Conservation (phyloP, 495 filamentous ascomycete genomes). For the Zalerion maritima region DNA sequence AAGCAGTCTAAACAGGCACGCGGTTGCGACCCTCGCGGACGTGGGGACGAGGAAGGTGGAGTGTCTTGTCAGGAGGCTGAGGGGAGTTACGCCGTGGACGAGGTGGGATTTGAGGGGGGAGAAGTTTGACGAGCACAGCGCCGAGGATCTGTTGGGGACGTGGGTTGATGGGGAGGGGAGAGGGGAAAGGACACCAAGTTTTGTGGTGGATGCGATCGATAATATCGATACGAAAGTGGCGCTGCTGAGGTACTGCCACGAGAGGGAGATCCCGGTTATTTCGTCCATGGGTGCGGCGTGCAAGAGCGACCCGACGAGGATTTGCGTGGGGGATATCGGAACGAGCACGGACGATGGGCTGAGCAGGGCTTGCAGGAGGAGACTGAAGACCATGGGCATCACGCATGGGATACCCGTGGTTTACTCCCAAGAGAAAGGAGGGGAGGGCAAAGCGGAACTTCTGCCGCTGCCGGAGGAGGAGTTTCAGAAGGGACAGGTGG, state of each 20-base stretch:
- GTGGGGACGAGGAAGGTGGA: slow-evolving; percentile 92
- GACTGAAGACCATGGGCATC: slow-evolving; percentile 68
- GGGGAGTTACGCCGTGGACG: slow-evolving; percentile 83
- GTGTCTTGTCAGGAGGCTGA: slow-evolving; percentile 58
- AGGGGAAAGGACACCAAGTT: slow-evolving; percentile 57
- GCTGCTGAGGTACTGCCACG: slow-evolving; percentile 73
- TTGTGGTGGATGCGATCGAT: slow-evolving; percentile 92
- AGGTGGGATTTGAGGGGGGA: slow-evolving; percentile 77
- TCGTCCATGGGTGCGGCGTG: slow-evolving; percentile 96
- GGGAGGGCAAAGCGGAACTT: slow-evolving; percentile 79
- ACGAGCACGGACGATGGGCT: slow-evolving; percentile 79
- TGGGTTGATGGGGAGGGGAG: slow-evolving; percentile 42
- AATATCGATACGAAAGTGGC: slow-evolving; percentile 96
- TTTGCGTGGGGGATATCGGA: slow-evolving; percentile 86
- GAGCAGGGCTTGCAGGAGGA: slow-evolving; percentile 66
- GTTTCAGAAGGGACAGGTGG: slow-evolving; percentile 72
- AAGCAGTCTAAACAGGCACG: slow-evolving; percentile 84
- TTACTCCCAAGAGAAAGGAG: slow-evolving; percentile 84
- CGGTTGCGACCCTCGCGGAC: slow-evolving; percentile 83
- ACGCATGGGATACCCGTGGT: slow-evolving; percentile 75
- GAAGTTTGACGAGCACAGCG: slow-evolving; percentile 56
- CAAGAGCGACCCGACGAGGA: slow-evolving; percentile 89
- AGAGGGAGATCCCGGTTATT: slow-evolving; percentile 61
- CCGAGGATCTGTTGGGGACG: slow-evolving; percentile 45
- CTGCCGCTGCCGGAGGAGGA: slow-evolving; percentile 81